phyloP scores from a whole-genome alignment of 257 asterid genomes.

The Fraxinus americana region DNA sequence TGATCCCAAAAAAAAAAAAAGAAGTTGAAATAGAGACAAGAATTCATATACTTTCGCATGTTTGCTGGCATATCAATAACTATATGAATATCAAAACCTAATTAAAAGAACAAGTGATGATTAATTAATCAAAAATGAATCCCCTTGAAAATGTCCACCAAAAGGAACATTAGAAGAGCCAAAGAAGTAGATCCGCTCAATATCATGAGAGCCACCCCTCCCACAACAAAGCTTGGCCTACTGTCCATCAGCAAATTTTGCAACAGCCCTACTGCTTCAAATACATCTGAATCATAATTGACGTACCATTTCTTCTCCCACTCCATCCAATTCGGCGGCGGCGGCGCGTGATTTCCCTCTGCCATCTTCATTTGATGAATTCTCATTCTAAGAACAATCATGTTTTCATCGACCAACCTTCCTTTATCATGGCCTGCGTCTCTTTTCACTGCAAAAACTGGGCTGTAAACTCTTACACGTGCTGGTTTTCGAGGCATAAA shows the following conservation, averaged over 20 bases:
- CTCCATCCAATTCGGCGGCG: background rate
- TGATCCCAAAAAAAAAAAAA: too few species aligned
- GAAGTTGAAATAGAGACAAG: too few species aligned
- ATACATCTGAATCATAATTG: slow-evolving; percentile 34
- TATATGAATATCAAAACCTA: too few species aligned
- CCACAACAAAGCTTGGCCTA: slow-evolving; percentile 44
- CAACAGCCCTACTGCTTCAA: slow-evolving; percentile 42
- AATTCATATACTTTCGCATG: too few species aligned
- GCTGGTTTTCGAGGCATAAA: background rate
- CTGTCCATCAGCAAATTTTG: slow-evolving; percentile 41
- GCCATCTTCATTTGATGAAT: slow-evolving; percentile 26
- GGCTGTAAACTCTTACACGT: too few species aligned
- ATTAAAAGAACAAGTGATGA: too few species aligned
- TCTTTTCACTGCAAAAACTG: slow-evolving; percentile 9
- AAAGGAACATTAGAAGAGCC: slow-evolving; percentile 8
- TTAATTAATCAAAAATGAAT: background rate
- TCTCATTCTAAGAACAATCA: slow-evolving; percentile 38
- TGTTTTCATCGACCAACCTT: slow-evolving; percentile 31
- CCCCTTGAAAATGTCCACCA: slow-evolving; percentile 19
- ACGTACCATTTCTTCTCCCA: slow-evolving; percentile 19
- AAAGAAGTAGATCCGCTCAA: slow-evolving; percentile 36
- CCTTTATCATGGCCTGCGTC: slow-evolving; percentile 5
- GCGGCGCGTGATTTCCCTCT: background rate
- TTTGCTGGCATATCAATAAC: too few species aligned
- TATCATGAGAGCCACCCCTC: slow-evolving; percentile 30